Base-by-base conservation (phyloP, 1,284 basidiomycete genomes). In the Sphaerobolus stellatus region DNA sequence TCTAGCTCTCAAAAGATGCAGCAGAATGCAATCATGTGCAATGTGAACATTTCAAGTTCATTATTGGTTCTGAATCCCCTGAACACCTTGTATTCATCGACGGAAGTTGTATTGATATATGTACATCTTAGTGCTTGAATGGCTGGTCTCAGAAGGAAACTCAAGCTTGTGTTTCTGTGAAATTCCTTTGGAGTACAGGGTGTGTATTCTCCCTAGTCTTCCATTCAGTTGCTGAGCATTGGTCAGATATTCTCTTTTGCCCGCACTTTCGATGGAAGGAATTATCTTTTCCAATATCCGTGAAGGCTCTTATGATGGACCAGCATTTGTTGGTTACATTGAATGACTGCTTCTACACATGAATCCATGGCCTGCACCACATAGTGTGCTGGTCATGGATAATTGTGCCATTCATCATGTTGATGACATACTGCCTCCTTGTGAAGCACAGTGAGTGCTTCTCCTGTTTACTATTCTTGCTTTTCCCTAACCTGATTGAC, bases 61-160 rank as follows among this genome's bases (percentile, higher is more conserved):
- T 7, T 13, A 29, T 41, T 44, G 33, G 48, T 1, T 22, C 54
- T 13, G 70, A 71, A 54, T 2, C 27, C 0, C 48, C 67, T 1
- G 50, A 66, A 0, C 70, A 74, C 27, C 61, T 71, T 5, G 66
- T 74, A 5, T 74, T 73, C 56, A 67, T 67, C 9, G 70, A 74
- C 57, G 68, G 72, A 55, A 65, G 62, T 54, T 50, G 63, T 11
- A 63, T 61, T 48, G 65, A 71, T 41, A 57, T 63, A 5, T 49
- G 59, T 9, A 70, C 66, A n/a, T 52, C 61, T 4, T 56, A 60
- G 30, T 57, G 62, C 9, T 50, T 45, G 18, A 61, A 46, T 52
- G 71, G 60, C 5, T 72, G 70, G 71, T 65, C 70, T 24, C 52
- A 60, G 2, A 48, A 20, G n/a, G 68, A 69, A 4, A 34, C 50